Evolutionary conservation across 1,284 basidiomycete genomes (phyloP), one percentile per base, ranked within the genome.

Genomic region (Hypsizygus ulmarius): DNA sequence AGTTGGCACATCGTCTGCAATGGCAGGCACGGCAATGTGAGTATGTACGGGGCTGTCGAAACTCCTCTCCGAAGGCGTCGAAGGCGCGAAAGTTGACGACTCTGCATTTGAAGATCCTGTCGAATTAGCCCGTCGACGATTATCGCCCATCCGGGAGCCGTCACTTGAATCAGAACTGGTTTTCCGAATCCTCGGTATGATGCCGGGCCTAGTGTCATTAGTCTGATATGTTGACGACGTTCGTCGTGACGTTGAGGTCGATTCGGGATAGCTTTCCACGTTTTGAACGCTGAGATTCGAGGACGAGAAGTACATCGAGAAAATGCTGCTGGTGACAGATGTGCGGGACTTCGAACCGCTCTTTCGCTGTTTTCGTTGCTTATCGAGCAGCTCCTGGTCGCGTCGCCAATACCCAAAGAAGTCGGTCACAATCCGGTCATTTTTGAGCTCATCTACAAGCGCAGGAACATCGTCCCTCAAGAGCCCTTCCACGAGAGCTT

Each of bases 371-470:
- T 77, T 81, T 40, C 52, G 55, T 32, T 52, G 35, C 55, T 78
- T 81, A 43, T 71, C 65, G n/a, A 70, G 68, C 21, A 79, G 65
- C 44, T 89, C 86, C 45, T 78, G 65, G 61, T 90, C 87, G 37
- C 80, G 69, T 49, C 81, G 72, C 88, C 87, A 90, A 54, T 78
- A 77, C 2, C 78, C 83, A 60, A 90, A 90, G 65, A 90, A 90
- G 61, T 90, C 83, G 5, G 79, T 79, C 42, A 87, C 75, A 15
- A 74, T 61, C 29, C 71, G 71, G 27, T 75, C 74, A n/a, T 71
- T 67, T 34, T 84, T 73, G 39, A 90, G 71, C 48, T 90, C 87
- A 43, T 71, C 65, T 39, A 90, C 64, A 38, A 90, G 71, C 2
- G 74, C 73, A 7, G 87, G 87, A 29, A 86, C 74, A 36, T 82